These are phyloP conservation scores for Arabidopsis suecica DNA, from an alignment of 345 rosid genomes.

Conservation along the genomic window DNA sequence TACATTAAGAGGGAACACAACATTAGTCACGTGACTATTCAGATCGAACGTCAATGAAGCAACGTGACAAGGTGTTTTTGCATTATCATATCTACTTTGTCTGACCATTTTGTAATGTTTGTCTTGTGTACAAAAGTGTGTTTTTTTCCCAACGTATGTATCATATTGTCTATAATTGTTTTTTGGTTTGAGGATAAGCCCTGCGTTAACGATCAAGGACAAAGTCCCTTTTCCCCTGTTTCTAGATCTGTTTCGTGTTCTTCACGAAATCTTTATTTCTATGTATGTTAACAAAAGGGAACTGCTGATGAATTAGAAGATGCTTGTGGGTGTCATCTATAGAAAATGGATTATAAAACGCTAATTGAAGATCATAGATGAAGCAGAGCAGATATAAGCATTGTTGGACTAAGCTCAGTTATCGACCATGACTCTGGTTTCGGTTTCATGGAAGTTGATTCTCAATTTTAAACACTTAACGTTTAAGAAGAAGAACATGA, in stretches of 20 bases:
- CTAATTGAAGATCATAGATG: slow-evolving; percentile 63
- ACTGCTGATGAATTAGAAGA: slow-evolving; percentile 87
- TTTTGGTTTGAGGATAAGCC: no score
- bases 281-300: slow-evolving; percentile 54
- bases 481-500: no score
- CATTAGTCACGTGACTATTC: slow-evolving; percentile 62
- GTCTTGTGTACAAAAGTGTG: not conserved
- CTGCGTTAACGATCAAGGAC: slow-evolving; percentile 46
- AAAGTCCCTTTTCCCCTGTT: not conserved
- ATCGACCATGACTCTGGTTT: slow-evolving; percentile 56
- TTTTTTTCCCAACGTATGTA: not conserved
- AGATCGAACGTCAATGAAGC: slow-evolving; percentile 51
- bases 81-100: not conserved
- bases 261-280: slow-evolving; percentile 15
- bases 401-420: slow-evolving; percentile 53
- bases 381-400: slow-evolving; percentile 62
- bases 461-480: not conserved
- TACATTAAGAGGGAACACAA: slow-evolving; percentile 51
- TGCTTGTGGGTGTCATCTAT: slow-evolving; percentile 85
- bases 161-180: no score
- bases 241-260: slow-evolving; percentile 8
- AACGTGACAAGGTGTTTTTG: not conserved
- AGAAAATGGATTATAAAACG: slow-evolving; percentile 79
- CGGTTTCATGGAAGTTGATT: slow-evolving; percentile 59
- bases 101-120: not conserved